These are phyloP conservation scores for Albugo laibachii DNA, from an alignment of 352 stramenopile genomes.

Conservation along the genomic window DNA sequence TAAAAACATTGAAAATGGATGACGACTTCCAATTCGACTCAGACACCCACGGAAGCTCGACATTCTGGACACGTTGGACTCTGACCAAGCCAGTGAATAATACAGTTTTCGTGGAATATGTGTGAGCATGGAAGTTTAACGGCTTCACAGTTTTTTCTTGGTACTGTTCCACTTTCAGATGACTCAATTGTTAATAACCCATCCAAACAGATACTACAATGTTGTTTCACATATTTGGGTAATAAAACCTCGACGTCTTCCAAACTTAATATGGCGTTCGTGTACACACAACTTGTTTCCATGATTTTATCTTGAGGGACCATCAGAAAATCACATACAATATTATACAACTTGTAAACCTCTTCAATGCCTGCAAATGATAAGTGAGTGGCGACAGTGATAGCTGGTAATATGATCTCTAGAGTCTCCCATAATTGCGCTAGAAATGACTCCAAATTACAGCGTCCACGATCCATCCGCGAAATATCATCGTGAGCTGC, in stretches of 20 bases:
- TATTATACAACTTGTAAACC: constrained; percentile 19
- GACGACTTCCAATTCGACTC: too few relatives aligned
- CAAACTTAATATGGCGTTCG: constrained; percentile 30
- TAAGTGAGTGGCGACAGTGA: constrained; percentile 21
- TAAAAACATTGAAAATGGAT: too few relatives aligned
- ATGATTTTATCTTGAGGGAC: constrained; percentile 21
- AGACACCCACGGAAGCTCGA: constrained; percentile 7
- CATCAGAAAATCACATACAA: constrained; percentile 32
- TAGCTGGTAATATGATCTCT: constrained; percentile 20
- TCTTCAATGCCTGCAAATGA: constrained; percentile 14
- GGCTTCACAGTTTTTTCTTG: too few relatives aligned
- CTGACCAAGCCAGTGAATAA: constrained; percentile 55
- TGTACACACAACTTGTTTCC: constrained; percentile 27
- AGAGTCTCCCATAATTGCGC: constrained; percentile 22
- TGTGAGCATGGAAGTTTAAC: constrained; percentile 31
- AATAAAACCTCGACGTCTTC: constrained; percentile 24
- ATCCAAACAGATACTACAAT: constrained; percentile 42
- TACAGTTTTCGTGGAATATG: constrained; percentile 59
- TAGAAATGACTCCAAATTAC: constrained; percentile 22
- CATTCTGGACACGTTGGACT: constrained; percentile 51
- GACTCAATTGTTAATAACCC: constrained; percentile 6
- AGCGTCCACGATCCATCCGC: constrained; percentile 14
- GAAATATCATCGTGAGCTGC: constrained; percentile 16
- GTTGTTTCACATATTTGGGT: constrained; percentile 12
- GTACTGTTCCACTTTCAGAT: too few relatives aligned